Evolutionary conservation across 2,329 filamentous ascomycete genomes (phyloP), one percentile per base, ranked within the genome.

Genomic region (Arthrobotrys entomopaga): DNA sequence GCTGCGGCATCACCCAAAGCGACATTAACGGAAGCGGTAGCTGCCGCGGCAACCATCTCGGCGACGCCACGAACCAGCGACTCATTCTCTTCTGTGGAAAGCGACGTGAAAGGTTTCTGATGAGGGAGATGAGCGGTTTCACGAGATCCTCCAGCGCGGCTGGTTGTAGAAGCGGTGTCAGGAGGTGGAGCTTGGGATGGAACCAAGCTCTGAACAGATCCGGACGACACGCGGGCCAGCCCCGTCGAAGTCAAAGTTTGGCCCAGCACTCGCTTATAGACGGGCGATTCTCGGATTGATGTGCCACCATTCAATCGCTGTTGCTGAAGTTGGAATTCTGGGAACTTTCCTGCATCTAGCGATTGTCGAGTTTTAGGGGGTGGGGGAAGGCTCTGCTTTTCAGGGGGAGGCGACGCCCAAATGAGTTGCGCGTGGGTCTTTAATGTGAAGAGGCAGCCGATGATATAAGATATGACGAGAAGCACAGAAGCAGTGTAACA

Each of bases 381-480:
- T 4, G 74, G 70, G 53, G 78, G 78, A 8, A 79, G 79, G 22
- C 61, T 50, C 52, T 69, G 42, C 49, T 77, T 76, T 10, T 66
- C 71, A 34, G 50, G 46, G 2, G 34, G 63, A 22, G 57, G 64
- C n/a, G 70, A 57, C 50, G 78, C 95, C 95, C 95, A 99, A 77
- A 99, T 99, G 52, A 97, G 91, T 3, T 96, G 93, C 2, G 95
- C 95, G 80, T 99, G 95, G 0, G 95, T 99, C 76, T 95, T 87
- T 19, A 99, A 86, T 0, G 95, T 99, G 82, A 99, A 99, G 86
- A 95, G 92, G 13, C 99, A 85, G 22, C 95, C 95, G 73, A 98
- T 95, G 40, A 95, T 85, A 80, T 99, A 99, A 0, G 93, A 96
- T 26, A 97, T 84, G 82, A 99, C 98, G 13, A 99, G 85, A 79